These are phyloP conservation scores for Onygenales sp. DNA, from an alignment of 2,329 filamentous ascomycete genomes.

Conservation along the genomic window DNA sequence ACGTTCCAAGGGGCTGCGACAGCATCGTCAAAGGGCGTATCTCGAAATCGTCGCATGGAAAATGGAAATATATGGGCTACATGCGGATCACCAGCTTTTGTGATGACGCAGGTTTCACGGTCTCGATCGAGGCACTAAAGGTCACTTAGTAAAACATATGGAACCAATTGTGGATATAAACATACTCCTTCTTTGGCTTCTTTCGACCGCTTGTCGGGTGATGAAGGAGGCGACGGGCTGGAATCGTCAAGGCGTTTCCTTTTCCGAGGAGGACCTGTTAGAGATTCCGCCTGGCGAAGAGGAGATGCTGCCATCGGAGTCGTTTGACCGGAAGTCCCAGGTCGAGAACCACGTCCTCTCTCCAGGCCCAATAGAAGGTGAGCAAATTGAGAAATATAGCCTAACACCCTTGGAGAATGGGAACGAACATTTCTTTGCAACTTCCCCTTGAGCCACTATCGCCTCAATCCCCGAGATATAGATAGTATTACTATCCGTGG, in stretches of 20 bases:
- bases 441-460: too few species aligned
- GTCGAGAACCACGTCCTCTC: not conserved
- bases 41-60: not conserved
- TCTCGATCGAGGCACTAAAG: not conserved
- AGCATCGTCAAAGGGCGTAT: not conserved
- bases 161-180: not conserved
- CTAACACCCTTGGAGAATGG: not conserved
- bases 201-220: not conserved
- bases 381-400: not conserved
- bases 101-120: not conserved
- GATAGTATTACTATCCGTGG: too few species aligned
- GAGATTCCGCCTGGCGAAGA: not conserved
- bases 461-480: too few species aligned
- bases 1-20: not conserved
- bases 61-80: conserved; percentile 1
- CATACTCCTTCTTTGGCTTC: not conserved
- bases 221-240: not conserved
- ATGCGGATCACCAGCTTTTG: not conserved
- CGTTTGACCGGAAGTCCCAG: not conserved
- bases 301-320: not conserved
- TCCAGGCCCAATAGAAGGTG: not conserved
- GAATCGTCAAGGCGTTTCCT: not conserved
- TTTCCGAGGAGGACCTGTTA: not conserved
- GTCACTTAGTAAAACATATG: not conserved
- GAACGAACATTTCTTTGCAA: not conserved